These are phyloP conservation scores for thale cress (Arabidopsis thaliana) DNA, from an alignment of 345 rosid genomes.

Conservation along the genomic window TAIR10.1 NC_003076.8:16730001-16730500, in stretches of 20 bases:
- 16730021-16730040: conserved; percentile 56
- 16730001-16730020: conserved; percentile 60
- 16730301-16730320: conserved; percentile 58
- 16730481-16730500: conserved; percentile 64
- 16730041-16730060: conserved; percentile 58
- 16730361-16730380: conserved; percentile 58
- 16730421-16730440: conserved; percentile 61
- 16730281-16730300: conserved; percentile 55
- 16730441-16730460: conserved; percentile 54
- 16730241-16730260: conserved; percentile 55
- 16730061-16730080: conserved; percentile 50
- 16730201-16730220: conserved; percentile 42
- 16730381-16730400: conserved; percentile 70
- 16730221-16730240: conserved; percentile 61
- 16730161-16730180: conserved; percentile 57
- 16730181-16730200: conserved; percentile 53
- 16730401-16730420: conserved; percentile 55
- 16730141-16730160: conserved; percentile 54
- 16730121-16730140: conserved; percentile 62
- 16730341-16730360: conserved; percentile 47
- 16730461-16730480: conserved; percentile 33
- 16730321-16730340: conserved; percentile 56
- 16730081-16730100: conserved; percentile 51
- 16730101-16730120: conserved; percentile 53
- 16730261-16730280: conserved; percentile 56